These are phyloP conservation scores for Yamadazyma oceani DNA, from an alignment of 1,139 yeast genomes.

Conservation along the genomic window DNA sequence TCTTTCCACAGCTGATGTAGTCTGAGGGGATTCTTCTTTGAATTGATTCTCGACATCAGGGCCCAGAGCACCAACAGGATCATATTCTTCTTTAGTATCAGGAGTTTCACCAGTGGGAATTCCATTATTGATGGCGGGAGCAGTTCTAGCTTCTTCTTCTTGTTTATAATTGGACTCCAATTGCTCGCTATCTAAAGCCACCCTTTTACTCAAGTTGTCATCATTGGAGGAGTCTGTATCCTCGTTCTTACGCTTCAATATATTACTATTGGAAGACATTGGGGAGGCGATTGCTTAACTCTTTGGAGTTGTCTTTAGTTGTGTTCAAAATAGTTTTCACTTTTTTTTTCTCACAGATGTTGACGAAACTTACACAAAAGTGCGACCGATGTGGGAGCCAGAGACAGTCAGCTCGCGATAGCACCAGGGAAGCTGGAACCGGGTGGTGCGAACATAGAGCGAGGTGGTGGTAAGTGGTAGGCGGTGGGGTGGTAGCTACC, in stretches of 20 bases:
- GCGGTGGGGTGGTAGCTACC: no score
- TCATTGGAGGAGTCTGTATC: constrained; percentile 39
- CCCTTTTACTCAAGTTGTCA: constrained; percentile 54
- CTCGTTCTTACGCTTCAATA: constrained; percentile 69
- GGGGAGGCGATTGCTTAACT: background rate
- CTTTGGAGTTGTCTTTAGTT: background rate
- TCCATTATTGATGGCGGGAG: constrained; percentile 31
- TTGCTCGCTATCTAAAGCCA: constrained; percentile 66
- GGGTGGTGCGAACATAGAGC: no score
- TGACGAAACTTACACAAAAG: no score
- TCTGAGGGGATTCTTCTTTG: constrained; percentile 4
- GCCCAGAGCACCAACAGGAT: constrained; percentile 14
- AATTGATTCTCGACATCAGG: constrained; percentile 11
- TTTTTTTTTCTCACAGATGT: background rate
- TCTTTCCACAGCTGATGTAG: no score
- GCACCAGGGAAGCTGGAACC: no score
- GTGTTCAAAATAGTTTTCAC: background rate
- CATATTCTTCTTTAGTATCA: constrained; percentile 16
- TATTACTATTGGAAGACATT: constrained; percentile 17
- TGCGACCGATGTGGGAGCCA: no score
- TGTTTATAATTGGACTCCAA: constrained; percentile 30
- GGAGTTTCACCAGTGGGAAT: constrained; percentile 2
- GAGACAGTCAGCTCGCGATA: no score
- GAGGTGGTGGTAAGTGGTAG: no score
- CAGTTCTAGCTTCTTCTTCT: constrained; percentile 44